Evolutionary conservation across 441 rosid species (phyloP).

Genomic region (Syzygium syzygioides): DNA sequence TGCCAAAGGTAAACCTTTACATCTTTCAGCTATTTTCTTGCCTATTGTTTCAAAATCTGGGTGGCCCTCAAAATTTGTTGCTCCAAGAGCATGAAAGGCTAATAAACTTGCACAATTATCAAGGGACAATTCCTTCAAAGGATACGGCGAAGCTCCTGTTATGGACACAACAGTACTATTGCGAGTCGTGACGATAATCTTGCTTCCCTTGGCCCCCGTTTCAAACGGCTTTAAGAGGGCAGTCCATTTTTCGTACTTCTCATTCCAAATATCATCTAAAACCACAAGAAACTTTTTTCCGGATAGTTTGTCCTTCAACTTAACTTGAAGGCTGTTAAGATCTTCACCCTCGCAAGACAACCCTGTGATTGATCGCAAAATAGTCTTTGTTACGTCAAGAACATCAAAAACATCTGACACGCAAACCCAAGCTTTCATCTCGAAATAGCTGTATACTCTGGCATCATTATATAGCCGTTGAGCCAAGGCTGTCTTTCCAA

Average conservation of each 20-base stretch:
- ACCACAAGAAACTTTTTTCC: neutral
- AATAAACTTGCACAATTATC: too few relatives aligned
- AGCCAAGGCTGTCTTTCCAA: neutral
- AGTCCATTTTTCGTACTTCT: neutral
- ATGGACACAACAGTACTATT: too few relatives aligned
- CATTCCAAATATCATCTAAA: neutral
- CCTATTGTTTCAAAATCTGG: too few relatives aligned
- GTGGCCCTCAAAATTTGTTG: too few relatives aligned
- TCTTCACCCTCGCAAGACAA: accelerated
- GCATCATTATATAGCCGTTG: neutral
- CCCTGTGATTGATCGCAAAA: accelerated
- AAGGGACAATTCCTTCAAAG: too few relatives aligned
- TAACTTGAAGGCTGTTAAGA: neutral
- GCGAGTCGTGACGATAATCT: too few relatives aligned
- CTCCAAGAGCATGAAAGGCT: too few relatives aligned
- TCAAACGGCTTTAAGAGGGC: neutral
- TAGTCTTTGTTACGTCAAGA: neutral
- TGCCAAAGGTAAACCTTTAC: too few relatives aligned
- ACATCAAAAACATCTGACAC: neutral
- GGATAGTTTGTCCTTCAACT: neutral
- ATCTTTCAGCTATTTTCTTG: too few relatives aligned
- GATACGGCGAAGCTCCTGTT: too few relatives aligned
- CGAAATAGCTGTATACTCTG: neutral
- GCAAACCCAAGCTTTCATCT: neutral
- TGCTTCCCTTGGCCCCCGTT: too few relatives aligned